Conservation (phyloP, 75 land plant species). For the Pinus albicaulis region DNA sequence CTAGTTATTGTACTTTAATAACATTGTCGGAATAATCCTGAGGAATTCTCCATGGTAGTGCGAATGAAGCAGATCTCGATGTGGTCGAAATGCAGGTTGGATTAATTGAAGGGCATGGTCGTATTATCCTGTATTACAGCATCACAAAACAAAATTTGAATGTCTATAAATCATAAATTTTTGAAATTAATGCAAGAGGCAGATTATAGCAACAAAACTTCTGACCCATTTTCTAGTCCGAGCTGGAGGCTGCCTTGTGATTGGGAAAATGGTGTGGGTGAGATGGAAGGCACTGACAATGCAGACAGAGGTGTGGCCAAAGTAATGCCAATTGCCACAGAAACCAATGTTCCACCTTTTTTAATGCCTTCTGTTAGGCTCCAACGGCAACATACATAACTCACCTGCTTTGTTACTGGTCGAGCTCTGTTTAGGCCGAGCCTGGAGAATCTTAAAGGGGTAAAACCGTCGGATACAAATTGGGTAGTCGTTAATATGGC, state of each 20-base stretch:
- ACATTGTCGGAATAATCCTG: constrained; percentile 33
- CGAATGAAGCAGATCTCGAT: constrained; percentile 72
- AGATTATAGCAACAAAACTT: background rate
- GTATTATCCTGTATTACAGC: constrained; percentile 67
- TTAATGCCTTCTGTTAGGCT: background rate
- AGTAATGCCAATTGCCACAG: constrained; percentile 14
- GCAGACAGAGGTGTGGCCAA: constrained; percentile 34
- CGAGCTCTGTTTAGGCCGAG: no score
- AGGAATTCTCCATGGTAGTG: constrained; percentile 73
- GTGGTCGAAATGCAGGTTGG: constrained; percentile 88
- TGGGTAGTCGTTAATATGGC: background rate
- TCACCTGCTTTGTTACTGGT: background rate
- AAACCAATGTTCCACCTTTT: background rate
- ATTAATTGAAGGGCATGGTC: constrained; percentile 76
- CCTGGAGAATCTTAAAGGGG: background rate
- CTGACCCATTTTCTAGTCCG: constrained; percentile 74
- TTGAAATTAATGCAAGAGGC: background rate
- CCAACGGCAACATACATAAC: background rate
- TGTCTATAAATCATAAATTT: background rate
- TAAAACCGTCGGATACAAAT: background rate
- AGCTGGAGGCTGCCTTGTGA: constrained; percentile 44
- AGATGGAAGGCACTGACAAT: constrained; percentile 25
- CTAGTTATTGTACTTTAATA: constrained; percentile 37
- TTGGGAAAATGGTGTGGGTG: constrained; percentile 56
- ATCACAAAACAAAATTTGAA: background rate